Evolutionary conservation across 192 early-diverging fungal species (phyloP), one percentile per base, ranked within the genome.

Genomic region (Jimgerdemannia flammicorona): DNA sequence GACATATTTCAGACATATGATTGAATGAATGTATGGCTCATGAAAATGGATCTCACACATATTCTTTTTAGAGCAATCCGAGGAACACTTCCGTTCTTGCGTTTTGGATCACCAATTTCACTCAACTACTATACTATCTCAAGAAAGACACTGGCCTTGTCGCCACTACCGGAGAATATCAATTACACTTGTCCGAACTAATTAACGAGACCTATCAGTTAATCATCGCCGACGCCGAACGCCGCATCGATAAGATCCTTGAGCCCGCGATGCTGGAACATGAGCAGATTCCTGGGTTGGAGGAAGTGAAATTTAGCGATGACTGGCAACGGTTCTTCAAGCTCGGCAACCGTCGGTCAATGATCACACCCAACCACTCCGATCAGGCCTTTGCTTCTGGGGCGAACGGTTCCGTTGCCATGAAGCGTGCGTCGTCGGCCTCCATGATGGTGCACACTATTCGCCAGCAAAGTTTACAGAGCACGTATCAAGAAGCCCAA

Each of bases 81-180:
- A 64, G 64, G 43, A 68, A 43, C n/a, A 4, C 40, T 9, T 70
- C 70, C 67, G 72, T 87, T 11, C 81, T 93, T 43, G 91, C 90
- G 3, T 95, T 92, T 78, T 98, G 96, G 96, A 88, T 96, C 20
- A 83, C 93, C 43, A 97, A 99, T 81, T 85, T 89, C 66, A 90
- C 90, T 44, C 92, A 93, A 66, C 84, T 99, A 6, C 80, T 95
- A 3, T 93, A 94, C 76, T 97, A 93, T 80, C 78, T 99, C 59
- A 95, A 95, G 79, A 91, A 93, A 71, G 97, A 99, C 81, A 76
- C 86, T 44, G 89, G 88, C 20, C 86, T 98, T 40, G 87, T 91
- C 19, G 79, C 87, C 20, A 83, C 89, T 3, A 92, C 94, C 40
- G 90, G 84, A 41, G 87, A 92, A 69, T 83, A 89, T 49, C 96